Conservation (phyloP, 345 rosid species). For the Syzygium grande region DNA sequence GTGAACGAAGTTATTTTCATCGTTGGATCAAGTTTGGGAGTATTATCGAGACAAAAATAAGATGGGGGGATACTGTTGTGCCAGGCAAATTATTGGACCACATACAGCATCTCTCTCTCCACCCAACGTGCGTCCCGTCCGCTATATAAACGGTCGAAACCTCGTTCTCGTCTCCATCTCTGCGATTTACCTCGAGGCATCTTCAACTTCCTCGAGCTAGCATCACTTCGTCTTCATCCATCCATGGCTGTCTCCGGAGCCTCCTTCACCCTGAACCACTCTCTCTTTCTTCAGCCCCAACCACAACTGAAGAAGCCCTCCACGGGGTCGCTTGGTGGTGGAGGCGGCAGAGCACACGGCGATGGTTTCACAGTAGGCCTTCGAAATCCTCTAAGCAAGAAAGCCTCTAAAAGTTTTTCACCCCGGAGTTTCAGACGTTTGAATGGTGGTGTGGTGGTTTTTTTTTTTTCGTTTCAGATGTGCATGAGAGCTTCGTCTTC, state of each 20-base stretch:
- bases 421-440: not conserved
- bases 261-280: not conserved
- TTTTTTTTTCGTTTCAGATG: conserved; percentile 15
- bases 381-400: not conserved
- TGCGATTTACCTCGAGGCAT: not conserved
- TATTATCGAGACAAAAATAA: not conserved
- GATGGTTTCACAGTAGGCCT: not conserved
- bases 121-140: not conserved
- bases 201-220: not conserved
- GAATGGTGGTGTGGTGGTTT: not conserved
- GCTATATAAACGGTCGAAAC: not conserved
- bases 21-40: not conserved
- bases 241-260: not conserved
- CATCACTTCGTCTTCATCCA: not conserved
- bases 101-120: not conserved
- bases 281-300: not conserved
- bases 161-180: not conserved
- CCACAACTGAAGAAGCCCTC: not conserved
- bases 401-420: not conserved
- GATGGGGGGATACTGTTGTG: accelerated
- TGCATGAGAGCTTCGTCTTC: conserved; percentile 24
- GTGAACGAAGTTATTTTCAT: not conserved
- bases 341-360: not conserved
- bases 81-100: not conserved
- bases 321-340: not conserved